phyloP scores from a whole-genome alignment of 352 stramenopile species.

The Pythium dissimile region DNA sequence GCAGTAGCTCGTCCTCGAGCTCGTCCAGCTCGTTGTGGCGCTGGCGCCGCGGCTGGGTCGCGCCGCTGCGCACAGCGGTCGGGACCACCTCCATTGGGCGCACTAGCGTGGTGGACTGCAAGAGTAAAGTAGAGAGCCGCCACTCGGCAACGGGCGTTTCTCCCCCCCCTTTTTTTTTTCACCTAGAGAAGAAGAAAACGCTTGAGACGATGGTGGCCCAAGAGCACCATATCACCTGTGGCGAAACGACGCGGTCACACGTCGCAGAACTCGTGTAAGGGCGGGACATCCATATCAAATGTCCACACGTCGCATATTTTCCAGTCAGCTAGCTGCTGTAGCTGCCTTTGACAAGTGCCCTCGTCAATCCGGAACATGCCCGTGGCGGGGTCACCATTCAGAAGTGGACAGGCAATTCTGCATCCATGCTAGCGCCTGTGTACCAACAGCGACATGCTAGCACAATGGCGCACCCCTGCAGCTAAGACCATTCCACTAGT shows the following conservation, averaged over 20 bases:
- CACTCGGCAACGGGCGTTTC: too few relatives aligned
- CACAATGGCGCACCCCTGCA: constrained; percentile 4
- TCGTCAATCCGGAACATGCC: constrained; percentile 2
- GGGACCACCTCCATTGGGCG: constrained; percentile 26
- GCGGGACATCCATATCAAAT: neutral
- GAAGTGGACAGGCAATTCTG: neutral
- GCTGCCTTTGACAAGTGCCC: neutral
- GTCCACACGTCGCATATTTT: constrained; percentile 19
- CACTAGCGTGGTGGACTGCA: neutral
- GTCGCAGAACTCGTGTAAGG: neutral
- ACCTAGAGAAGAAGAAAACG: too few relatives aligned
- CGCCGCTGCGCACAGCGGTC: constrained; percentile 27
- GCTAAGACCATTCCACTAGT: neutral
- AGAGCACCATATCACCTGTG: too few relatives aligned
- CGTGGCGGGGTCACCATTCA: neutral
- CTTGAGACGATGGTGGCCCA: too few relatives aligned
- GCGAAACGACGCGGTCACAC: constrained; percentile 12
- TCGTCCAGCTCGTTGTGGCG: constrained; percentile 48
- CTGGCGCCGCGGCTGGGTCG: constrained; percentile 35
- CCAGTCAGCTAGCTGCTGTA: too few relatives aligned
- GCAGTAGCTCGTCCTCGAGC: constrained; percentile 38
- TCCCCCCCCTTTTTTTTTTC: too few relatives aligned
- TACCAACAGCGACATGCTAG: neutral
- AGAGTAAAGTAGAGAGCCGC: too few relatives aligned
- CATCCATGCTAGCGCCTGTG: neutral